Percentiles rank a stretch among this genome's conserved stretches.
phyloP scores from a whole-genome alignment of 2,329 filamentous ascomycete genomes.

The Aspergillus amoenus region DNA sequence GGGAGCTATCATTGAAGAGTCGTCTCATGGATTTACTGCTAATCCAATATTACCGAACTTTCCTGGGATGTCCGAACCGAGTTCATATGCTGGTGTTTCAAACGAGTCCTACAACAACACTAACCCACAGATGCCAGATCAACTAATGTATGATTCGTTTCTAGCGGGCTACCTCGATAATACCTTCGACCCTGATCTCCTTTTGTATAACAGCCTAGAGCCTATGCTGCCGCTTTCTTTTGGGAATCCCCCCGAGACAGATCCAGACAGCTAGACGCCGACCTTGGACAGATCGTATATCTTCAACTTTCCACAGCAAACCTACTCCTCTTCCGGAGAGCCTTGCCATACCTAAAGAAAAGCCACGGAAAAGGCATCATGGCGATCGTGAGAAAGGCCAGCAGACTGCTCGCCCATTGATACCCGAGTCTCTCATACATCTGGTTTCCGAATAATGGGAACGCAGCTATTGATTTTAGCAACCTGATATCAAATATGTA shows the following conservation, averaged over 20 bases:
- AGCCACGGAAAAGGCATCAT: conserved; percentile 41
- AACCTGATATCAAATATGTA: too few relatives aligned
- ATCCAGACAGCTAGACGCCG: neutral
- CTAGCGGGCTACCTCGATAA: conserved; percentile 16
- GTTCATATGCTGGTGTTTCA: neutral
- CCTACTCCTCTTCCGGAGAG: conserved; percentile 29
- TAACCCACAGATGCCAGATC: neutral
- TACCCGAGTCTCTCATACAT: conserved; percentile 39
- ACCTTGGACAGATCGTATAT: neutral
- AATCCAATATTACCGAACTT: neutral
- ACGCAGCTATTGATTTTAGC: conserved; percentile 51
- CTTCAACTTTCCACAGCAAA: conserved; percentile 2
- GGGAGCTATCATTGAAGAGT: too few relatives aligned
- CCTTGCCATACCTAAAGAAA: conserved; percentile 35
- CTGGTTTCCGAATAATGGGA: conserved; percentile 65
- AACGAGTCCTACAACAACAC: neutral
- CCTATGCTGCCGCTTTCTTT: neutral
- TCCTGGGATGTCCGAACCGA: neutral
- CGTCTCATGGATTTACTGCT: neutral
- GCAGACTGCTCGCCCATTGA: conserved; percentile 38
- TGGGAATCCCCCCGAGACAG: neutral
- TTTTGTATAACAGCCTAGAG: conserved; percentile 7
- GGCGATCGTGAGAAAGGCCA: conserved; percentile 35
- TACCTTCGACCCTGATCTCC: conserved; percentile 13
- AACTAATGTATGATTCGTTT: conserved; percentile 15